A percentile compares a stretch with the other conserved stretches of the same genome.
phyloP scores from a whole-genome alignment of 1,284 basidiomycete genomes.

The Tilletiopsis washingtonensis region DNA sequence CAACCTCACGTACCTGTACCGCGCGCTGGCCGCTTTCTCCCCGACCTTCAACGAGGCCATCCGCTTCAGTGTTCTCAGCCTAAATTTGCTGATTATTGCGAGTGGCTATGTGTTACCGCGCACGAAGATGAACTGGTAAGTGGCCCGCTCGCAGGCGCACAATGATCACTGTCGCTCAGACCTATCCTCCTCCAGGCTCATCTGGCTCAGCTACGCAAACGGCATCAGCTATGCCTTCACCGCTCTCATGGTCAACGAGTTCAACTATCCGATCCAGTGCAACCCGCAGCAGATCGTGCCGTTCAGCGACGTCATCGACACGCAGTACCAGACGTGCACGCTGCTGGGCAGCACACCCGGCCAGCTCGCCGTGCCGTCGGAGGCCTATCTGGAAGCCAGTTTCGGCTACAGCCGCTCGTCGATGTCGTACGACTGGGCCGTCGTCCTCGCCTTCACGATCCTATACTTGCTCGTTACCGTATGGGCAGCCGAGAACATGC shows the following conservation, averaged over 20 bases:
- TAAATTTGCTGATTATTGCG: conserved; percentile 58
- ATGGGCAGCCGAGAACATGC: conserved; percentile 18
- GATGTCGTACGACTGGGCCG: conserved; percentile 28
- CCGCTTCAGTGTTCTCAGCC: conserved; percentile 56
- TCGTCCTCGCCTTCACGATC: conserved; percentile 21
- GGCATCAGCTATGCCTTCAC: conserved; percentile 56
- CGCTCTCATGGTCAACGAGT: conserved; percentile 56
- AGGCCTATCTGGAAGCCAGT: conserved; percentile 19
- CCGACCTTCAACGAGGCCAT: conserved; percentile 54
- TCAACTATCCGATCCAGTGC: conserved; percentile 31
- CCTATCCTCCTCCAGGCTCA: no score
- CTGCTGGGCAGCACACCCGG: conserved; percentile 15
- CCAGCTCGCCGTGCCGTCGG: conserved; percentile 14
- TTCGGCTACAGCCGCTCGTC: conserved; percentile 19
- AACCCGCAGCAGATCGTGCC: conserved; percentile 18
- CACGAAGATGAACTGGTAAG: conserved; percentile 40
- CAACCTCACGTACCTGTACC: conserved; percentile 20
- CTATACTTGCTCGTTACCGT: conserved; percentile 39
- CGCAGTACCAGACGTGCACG: conserved; percentile 25
- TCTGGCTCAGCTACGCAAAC: conserved; percentile 43
- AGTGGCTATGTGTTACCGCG: conserved; percentile 66
- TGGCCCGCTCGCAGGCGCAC: no score
- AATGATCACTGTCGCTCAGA: no score
- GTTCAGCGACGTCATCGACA: conserved; percentile 9
- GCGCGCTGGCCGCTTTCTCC: conserved; percentile 48